Percentiles rank a stretch among this genome's conserved stretches.
These are phyloP conservation scores for Xylariomycetidae sp. DNA, from an alignment of 2,329 filamentous ascomycete genomes.

Conservation along the genomic window DNA sequence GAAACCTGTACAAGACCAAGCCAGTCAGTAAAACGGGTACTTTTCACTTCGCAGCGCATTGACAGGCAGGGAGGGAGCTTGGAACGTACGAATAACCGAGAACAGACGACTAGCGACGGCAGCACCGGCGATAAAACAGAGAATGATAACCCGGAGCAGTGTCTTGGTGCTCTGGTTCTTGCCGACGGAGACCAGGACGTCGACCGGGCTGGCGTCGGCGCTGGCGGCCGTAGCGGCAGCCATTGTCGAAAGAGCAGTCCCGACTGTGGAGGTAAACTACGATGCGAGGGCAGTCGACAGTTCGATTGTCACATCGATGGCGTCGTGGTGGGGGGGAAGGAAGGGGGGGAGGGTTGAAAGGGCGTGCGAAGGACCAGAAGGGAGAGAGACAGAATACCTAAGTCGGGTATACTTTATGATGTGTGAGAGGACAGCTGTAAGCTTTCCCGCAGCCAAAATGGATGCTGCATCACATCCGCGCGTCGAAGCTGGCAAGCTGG, in stretches of 20 bases:
- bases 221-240: constrained; percentile 26
- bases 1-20: constrained; percentile 55
- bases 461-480: too few species aligned
- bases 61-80: constrained; percentile 7
- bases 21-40: constrained; percentile 7
- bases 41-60: too few species aligned
- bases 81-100: constrained; percentile 83
- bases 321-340: constrained; percentile 7
- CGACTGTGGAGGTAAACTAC: too few species aligned
- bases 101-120: constrained; percentile 92
- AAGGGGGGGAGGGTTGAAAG: constrained; percentile 1
- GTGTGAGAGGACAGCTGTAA: constrained; percentile 24
- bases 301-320: constrained; percentile 20
- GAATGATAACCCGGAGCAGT: constrained; percentile 82
- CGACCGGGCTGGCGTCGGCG: constrained; percentile 21
- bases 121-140: constrained; percentile 83
- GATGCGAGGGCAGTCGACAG: constrained; percentile 20
- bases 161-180: constrained; percentile 77
- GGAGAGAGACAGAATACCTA: too few species aligned
- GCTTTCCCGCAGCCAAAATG: constrained; percentile 14
- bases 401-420: too few species aligned
- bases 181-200: constrained; percentile 61
- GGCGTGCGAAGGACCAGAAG: not conserved
- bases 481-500: too few species aligned
- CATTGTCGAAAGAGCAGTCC: constrained; percentile 29